Percentiles rank a stretch among this genome's conserved stretches.
Evolutionary conservation across 2,329 filamentous ascomycete genomes (phyloP).

Genomic region (Aspergillus neoniger): DNA sequence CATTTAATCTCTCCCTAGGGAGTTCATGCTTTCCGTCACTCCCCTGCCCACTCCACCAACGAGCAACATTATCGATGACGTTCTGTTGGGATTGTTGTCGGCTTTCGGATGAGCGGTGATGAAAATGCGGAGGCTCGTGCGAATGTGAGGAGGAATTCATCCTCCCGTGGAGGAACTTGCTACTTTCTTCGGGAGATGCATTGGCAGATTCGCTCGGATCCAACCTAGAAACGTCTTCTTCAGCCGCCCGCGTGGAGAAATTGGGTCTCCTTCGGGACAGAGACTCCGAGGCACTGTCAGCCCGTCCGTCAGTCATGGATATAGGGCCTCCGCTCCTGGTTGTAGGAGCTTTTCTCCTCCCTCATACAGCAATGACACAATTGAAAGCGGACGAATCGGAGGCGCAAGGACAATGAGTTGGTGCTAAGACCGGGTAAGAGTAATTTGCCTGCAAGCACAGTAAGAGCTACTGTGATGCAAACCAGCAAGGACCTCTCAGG

Average conservation of each 20-base stretch:
- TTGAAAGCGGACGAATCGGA: background rate
- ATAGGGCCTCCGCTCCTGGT: slow-evolving; percentile 7
- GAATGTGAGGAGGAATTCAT: slow-evolving; percentile 24
- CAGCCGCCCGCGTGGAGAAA: slow-evolving; percentile 41
- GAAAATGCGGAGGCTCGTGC: slow-evolving; percentile 28
- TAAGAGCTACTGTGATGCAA: background rate
- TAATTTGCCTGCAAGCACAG: background rate
- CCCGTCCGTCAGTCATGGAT: slow-evolving; percentile 27
- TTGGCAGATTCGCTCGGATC: slow-evolving; percentile 33
- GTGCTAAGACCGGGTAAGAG: background rate
- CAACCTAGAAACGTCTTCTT: slow-evolving; percentile 41
- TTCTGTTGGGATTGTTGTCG: slow-evolving; percentile 25
- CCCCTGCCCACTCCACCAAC: slow-evolving; percentile 26
- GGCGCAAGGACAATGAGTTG: background rate
- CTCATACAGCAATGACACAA: slow-evolving; percentile 1
- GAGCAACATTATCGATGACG: slow-evolving; percentile 27
- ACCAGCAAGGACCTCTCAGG: background rate
- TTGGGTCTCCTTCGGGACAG: slow-evolving; percentile 41
- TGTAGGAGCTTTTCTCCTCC: background rate
- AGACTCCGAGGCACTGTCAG: slow-evolving; percentile 25
- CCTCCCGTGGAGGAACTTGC: slow-evolving; percentile 26
- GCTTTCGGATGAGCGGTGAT: slow-evolving; percentile 17
- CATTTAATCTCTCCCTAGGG: slow-evolving; percentile 10
- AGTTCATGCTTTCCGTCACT: slow-evolving; percentile 15
- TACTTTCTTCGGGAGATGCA: slow-evolving; percentile 25